These are phyloP conservation scores for Diplodia scrobiculata DNA, from an alignment of 2,329 filamentous ascomycete genomes.

Conservation along the genomic window DNA sequence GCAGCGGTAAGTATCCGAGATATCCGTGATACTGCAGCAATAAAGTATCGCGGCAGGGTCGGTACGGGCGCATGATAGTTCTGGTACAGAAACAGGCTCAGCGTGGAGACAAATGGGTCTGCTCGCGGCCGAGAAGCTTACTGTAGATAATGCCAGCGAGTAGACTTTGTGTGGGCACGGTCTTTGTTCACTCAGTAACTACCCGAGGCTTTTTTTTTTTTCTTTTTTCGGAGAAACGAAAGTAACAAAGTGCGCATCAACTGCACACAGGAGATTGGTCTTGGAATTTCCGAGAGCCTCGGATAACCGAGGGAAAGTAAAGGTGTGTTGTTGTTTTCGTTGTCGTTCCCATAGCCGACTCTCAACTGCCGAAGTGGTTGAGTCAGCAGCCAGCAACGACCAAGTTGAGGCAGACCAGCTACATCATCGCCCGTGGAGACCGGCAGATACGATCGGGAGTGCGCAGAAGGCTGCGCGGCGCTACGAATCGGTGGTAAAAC, in stretches of 20 bases:
- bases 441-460: slow-evolving; percentile 19
- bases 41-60: background rate
- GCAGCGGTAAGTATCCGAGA: background rate
- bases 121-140: background rate
- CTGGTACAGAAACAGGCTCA: background rate
- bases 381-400: slow-evolving; percentile 18
- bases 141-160: background rate
- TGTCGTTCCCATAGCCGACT: slow-evolving; percentile 22
- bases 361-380: slow-evolving; percentile 25
- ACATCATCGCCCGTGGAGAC: slow-evolving; percentile 16
- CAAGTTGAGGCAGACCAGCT: slow-evolving; percentile 5
- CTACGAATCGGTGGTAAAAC: background rate
- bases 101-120: background rate
- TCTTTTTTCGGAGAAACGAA: too few species aligned
- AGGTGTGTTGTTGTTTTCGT: background rate
- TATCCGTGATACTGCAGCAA: background rate
- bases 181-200: too few species aligned
- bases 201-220: too few species aligned
- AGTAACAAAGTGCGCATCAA: too few species aligned
- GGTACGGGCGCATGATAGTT: background rate
- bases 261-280: background rate
- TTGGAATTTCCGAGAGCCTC: background rate
- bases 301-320: background rate
- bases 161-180: background rate
- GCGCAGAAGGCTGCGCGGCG: background rate